phyloP scores from a whole-genome alignment of 2,329 filamentous ascomycete genomes.

The Didymella arachidicola region DNA sequence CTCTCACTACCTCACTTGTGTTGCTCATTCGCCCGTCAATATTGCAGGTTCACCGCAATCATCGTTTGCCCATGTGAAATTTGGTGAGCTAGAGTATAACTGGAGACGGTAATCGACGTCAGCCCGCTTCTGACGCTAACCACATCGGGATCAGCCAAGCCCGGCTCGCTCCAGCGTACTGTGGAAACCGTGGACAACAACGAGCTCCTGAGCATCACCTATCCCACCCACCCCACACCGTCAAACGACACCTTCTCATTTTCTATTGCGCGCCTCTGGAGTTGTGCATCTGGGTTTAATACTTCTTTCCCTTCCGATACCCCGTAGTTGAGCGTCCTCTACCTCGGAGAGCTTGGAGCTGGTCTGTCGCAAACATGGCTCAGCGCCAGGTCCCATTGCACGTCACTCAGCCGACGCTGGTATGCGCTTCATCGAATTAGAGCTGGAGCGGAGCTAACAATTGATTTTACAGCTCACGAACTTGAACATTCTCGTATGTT shows the following conservation, averaged over 20 bases:
- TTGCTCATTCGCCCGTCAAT: neutral
- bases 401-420: conserved; percentile 82
- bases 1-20: neutral
- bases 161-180: conserved; percentile 20
- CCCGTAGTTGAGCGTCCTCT: conserved; percentile 40
- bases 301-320: conserved; percentile 47
- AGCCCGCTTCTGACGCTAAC: conserved; percentile 18
- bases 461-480: conserved; percentile 52
- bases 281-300: conserved; percentile 50
- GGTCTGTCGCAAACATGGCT: conserved; percentile 61
- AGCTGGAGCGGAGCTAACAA: conserved; percentile 39
- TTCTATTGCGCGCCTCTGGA: conserved; percentile 49
- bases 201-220: conserved; percentile 36
- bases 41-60: neutral
- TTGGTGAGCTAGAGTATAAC: neutral
- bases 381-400: conserved; percentile 86
- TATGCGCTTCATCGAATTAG: conserved; percentile 47
- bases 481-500: conserved; percentile 59
- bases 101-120: conserved; percentile 17
- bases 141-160: conserved; percentile 18
- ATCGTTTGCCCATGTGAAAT: neutral
- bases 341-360: conserved; percentile 51
- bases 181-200: conserved; percentile 25
- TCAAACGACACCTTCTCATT: conserved; percentile 46
- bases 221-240: conserved; percentile 36